Percentiles rank a stretch among this genome's conserved stretches.
phyloP scores from a whole-genome alignment of 192 early-diverging fungal species.

The Linnemannia exigua region DNA sequence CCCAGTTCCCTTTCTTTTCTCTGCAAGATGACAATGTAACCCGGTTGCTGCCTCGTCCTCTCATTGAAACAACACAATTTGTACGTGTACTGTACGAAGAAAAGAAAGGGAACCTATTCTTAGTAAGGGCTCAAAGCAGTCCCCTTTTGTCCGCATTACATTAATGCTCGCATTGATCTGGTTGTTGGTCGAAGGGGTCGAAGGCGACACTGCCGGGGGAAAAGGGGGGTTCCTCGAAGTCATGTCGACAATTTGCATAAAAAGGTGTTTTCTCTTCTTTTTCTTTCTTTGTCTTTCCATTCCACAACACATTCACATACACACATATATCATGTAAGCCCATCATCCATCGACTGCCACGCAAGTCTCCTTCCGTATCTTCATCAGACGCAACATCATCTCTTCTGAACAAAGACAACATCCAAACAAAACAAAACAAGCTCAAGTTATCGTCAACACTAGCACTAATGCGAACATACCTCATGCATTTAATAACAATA shows the following conservation, averaged over 20 bases:
- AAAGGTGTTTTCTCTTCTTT: neutral
- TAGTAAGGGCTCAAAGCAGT: slow-evolving; percentile 6
- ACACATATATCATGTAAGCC: slow-evolving; percentile 4
- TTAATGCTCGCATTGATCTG: neutral
- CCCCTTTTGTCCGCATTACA: neutral
- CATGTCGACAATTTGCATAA: neutral
- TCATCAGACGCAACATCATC: neutral
- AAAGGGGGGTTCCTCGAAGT: neutral
- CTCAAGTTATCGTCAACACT: neutral
- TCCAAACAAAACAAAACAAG: neutral
- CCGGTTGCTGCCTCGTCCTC: neutral
- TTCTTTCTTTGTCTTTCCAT: slow-evolving; percentile 9
- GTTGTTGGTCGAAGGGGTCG: neutral
- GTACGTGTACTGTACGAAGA: neutral
- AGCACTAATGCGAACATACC: neutral
- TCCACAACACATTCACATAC: neutral
- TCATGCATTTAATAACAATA: neutral
- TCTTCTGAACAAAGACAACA: too few species aligned
- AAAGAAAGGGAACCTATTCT: neutral
- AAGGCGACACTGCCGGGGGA: neutral
- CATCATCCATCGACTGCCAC: neutral
- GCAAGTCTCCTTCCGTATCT: neutral
- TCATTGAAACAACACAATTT: slow-evolving; percentile 1
- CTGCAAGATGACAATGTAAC: slow-evolving; percentile 2
- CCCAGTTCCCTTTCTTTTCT: neutral